Conservation (phyloP, 495 filamentous ascomycete genomes). For the Rhypophila decipiens region DNA sequence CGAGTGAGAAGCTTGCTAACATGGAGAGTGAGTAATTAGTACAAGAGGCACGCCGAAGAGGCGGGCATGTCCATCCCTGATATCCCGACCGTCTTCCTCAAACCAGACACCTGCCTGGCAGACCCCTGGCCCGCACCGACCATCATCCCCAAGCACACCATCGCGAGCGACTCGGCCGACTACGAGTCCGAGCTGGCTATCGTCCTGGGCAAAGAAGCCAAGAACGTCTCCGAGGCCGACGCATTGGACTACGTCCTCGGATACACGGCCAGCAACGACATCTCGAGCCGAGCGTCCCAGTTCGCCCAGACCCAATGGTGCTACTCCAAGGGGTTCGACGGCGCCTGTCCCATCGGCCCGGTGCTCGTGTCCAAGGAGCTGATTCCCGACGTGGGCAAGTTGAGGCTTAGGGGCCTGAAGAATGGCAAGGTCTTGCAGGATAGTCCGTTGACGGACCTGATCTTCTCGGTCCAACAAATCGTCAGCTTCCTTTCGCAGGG, state of each 20-base stretch:
- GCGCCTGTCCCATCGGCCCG: conserved; percentile 45
- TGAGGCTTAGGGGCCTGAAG: conserved; percentile 36
- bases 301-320: conserved; percentile 43
- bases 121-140: conserved; percentile 42
- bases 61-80: conserved; percentile 39
- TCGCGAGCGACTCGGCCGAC: conserved; percentile 32
- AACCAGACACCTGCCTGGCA: conserved; percentile 35
- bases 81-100: conserved; percentile 41
- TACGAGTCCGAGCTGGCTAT: conserved; percentile 45
- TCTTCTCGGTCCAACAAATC: conserved; percentile 39
- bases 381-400: conserved; percentile 35
- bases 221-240: conserved; percentile 41
- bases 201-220: conserved; percentile 39
- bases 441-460: conserved; percentile 43
- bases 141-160: conserved; percentile 37
- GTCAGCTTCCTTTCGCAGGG: conserved; percentile 44
- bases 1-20: conserved; percentile 3
- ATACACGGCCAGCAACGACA: conserved; percentile 43
- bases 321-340: conserved; percentile 44
- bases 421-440: conserved; percentile 45
- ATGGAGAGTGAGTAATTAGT: conserved; percentile 23
- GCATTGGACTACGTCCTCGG: conserved; percentile 40
- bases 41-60: conserved; percentile 39
- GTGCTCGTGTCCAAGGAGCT: conserved; percentile 47
- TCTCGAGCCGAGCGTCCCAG: conserved; percentile 35